A percentile compares a stretch with the other conserved stretches of the same genome.
Conservation (phyloP, 1,284 basidiomycete genomes). For the Irpex sp. region DNA sequence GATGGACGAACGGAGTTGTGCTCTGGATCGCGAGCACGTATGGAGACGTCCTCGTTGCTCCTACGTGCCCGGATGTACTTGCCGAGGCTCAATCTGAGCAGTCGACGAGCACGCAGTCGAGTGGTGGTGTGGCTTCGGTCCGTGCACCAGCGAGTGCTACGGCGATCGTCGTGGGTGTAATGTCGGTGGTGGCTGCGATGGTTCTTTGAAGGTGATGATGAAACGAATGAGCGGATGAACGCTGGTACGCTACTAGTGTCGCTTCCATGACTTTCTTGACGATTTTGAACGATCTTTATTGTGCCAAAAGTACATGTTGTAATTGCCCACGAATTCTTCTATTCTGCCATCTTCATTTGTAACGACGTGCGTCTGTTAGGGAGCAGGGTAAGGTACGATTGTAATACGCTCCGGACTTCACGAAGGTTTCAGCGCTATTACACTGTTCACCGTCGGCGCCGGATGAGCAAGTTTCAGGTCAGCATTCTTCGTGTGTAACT, state of each 20-base stretch:
- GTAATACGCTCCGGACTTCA: too few relatives aligned
- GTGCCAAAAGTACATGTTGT: neutral
- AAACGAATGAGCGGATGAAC: neutral
- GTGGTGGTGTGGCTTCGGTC: neutral
- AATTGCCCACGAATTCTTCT: neutral
- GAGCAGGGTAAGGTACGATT: too few relatives aligned
- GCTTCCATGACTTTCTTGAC: neutral
- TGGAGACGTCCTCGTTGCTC: conserved; percentile 59
- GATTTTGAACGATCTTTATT: neutral
- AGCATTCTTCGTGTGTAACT: too few relatives aligned
- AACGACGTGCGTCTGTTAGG: too few relatives aligned
- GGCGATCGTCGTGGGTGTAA: neutral
- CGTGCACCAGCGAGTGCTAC: neutral
- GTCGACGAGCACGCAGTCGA: neutral
- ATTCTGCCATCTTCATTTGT: neutral
- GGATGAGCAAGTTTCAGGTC: too few relatives aligned
- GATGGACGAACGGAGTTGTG: conserved; percentile 89
- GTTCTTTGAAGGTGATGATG: neutral
- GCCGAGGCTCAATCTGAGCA: conserved; percentile 1
- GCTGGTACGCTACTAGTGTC: neutral
- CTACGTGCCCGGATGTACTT: conserved; percentile 58
- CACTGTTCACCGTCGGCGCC: too few relatives aligned
- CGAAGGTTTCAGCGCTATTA: too few relatives aligned
- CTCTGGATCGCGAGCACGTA: conserved; percentile 76
- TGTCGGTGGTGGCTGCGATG: neutral